Evolutionary conservation across 495 filamentous ascomycete species (phyloP).

Genomic region (Lasiosphaeria miniovina): DNA sequence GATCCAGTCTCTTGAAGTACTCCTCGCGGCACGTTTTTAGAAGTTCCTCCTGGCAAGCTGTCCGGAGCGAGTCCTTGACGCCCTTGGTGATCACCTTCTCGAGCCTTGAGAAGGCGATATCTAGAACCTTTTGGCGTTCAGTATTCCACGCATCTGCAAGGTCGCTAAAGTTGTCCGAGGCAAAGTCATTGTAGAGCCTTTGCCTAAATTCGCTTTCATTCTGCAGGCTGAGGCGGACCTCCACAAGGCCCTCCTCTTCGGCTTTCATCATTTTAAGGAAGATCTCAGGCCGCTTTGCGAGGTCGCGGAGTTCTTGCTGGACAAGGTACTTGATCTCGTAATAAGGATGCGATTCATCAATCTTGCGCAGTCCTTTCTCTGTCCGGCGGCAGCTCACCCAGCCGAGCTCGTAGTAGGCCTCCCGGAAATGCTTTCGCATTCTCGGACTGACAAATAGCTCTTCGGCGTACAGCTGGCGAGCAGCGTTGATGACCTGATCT

Average conservation of each 20-base stretch:
- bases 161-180: constrained; percentile 91
- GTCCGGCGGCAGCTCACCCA: constrained; percentile 83
- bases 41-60: constrained; percentile 86
- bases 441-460: constrained; percentile 85
- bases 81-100: constrained; percentile 79
- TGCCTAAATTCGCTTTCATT: constrained; percentile 69
- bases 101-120: constrained; percentile 77
- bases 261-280: constrained; percentile 96
- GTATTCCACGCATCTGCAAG: constrained; percentile 93
- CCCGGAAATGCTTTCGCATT: constrained; percentile 82
- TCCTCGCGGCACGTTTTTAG: constrained; percentile 77
- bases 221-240: constrained; percentile 74
- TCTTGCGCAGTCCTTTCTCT: constrained; percentile 88
- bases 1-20: constrained; percentile 84
- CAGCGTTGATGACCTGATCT: constrained; percentile 69
- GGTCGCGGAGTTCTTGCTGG: constrained; percentile 75
- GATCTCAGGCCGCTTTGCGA: constrained; percentile 78
- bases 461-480: constrained; percentile 84
- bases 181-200: constrained; percentile 74
- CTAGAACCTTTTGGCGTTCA: constrained; percentile 76
- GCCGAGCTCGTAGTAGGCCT: constrained; percentile 75
- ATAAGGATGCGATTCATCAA: constrained; percentile 92
- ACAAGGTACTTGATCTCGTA: constrained; percentile 97
- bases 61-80: constrained; percentile 88
- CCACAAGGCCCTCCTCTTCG: constrained; percentile 86